Conservation (phyloP, 2,329 filamentous ascomycete species). For the Sclerotinia nivalis region DNA sequence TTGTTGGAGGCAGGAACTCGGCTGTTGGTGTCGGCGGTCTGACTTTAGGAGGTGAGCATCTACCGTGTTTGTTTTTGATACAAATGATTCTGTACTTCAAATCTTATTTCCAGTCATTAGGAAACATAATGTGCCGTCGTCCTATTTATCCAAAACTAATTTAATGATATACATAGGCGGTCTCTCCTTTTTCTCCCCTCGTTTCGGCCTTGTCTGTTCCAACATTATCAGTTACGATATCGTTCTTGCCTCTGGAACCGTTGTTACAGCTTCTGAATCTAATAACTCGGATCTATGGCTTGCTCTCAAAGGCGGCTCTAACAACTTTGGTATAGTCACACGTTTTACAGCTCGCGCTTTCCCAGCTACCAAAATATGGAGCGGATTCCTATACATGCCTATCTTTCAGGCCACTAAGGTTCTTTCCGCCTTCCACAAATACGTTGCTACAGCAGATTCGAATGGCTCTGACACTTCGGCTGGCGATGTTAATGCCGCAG, state of each 20-base stretch:
- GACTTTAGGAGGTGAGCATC: constrained; percentile 35
- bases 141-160: no score
- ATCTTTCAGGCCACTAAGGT: constrained; percentile 32
- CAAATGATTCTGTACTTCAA: no score
- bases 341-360: constrained; percentile 48
- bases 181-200: constrained; percentile 32
- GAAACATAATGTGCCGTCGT: no score
- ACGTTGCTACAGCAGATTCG: constrained; percentile 22
- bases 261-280: constrained; percentile 34
- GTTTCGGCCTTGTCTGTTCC: constrained; percentile 31
- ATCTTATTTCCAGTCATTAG: no score
- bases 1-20: constrained; percentile 44
- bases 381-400: constrained; percentile 39
- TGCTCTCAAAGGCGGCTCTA: constrained; percentile 42
- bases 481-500: no score
- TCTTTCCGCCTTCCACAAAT: constrained; percentile 37
- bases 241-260: constrained; percentile 40
- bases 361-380: constrained; percentile 31
- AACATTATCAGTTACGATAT: constrained; percentile 35
- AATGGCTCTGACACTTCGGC: no score
- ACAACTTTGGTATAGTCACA: constrained; percentile 41
- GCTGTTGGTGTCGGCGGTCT: constrained; percentile 33
- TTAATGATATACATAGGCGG: no score
- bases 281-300: constrained; percentile 40
- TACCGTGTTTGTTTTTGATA: no score